Percentiles rank a stretch among this genome's conserved stretches.
These are phyloP conservation scores for Mycena sanguinolenta DNA, from an alignment of 768 basidiomycete genomes.

Conservation along the genomic window DNA sequence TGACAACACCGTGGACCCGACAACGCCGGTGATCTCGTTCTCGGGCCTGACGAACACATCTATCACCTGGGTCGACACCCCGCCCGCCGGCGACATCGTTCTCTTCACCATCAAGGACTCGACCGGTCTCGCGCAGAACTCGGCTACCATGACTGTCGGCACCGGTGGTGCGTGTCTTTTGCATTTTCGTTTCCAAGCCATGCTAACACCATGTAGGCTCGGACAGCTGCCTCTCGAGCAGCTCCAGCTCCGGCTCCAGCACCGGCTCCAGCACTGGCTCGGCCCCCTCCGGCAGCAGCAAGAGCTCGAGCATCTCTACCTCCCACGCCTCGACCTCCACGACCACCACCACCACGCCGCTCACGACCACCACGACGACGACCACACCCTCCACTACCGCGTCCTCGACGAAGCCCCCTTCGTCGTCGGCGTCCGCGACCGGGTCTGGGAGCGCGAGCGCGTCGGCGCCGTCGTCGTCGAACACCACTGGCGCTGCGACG, in stretches of 20 bases:
- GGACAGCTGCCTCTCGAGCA: conserved; percentile 7
- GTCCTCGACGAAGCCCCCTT: neutral
- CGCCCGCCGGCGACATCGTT: conserved; percentile 7
- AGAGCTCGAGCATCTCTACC: neutral
- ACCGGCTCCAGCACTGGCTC: too few relatives aligned
- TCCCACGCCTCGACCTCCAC: neutral
- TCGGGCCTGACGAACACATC: conserved; percentile 20
- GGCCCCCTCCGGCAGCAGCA: too few relatives aligned
- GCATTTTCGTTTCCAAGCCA: neutral
- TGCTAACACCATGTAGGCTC: conserved; percentile 6
- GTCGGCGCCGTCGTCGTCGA: neutral
- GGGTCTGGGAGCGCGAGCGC: too few relatives aligned
- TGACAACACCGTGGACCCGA: too few relatives aligned
- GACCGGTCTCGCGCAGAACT: conserved; percentile 17
- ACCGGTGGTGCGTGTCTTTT: conserved; percentile 1
- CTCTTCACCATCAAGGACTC: conserved; percentile 28
- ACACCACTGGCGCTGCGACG: too few relatives aligned
- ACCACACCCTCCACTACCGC: neutral
- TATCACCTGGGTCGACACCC: conserved; percentile 14
- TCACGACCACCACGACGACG: neutral
- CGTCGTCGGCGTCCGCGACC: neutral
- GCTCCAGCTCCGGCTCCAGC: too few relatives aligned
- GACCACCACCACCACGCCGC: neutral
- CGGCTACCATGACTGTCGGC: conserved; percentile 3
- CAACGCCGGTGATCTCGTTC: conserved; percentile 6